Conservation (phyloP, 2,329 filamentous ascomycete genomes). For the Thelonectria olida region DNA sequence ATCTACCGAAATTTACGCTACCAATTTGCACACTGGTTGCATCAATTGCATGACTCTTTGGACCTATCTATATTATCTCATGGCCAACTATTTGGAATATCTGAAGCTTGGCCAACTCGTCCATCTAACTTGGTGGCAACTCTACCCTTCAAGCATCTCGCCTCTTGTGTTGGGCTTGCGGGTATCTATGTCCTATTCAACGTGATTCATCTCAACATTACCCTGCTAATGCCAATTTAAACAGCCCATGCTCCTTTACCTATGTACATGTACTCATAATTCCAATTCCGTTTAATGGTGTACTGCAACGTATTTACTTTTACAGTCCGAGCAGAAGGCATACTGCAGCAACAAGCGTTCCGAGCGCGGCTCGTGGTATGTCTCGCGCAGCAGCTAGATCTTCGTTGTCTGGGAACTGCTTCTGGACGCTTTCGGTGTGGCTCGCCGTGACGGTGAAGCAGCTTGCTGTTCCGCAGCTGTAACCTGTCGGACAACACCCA, state of each 20-base stretch:
- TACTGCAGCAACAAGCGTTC: slow-evolving; percentile 5
- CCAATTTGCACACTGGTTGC: not conserved
- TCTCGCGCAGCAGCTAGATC: not conserved
- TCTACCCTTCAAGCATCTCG: not conserved
- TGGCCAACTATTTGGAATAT: not conserved
- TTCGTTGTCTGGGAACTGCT: slow-evolving; percentile 54
- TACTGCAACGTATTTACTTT: not conserved
- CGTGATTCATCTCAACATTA: slow-evolving; percentile 15
- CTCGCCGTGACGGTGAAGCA: slow-evolving; percentile 68
- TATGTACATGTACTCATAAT: slow-evolving; percentile 1
- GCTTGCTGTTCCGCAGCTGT: slow-evolving; percentile 75
- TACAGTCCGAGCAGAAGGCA: slow-evolving; percentile 12
- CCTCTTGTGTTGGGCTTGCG: slow-evolving; percentile 2
- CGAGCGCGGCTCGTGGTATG: slow-evolving; percentile 23
- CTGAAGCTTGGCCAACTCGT: not conserved
- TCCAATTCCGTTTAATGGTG: slow-evolving; percentile 12
- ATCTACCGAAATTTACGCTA: not conserved
- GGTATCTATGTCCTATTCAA: slow-evolving; percentile 4
- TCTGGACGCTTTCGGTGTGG: slow-evolving; percentile 66
- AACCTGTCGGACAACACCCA: slow-evolving; percentile 86
- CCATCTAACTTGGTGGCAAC: not conserved
- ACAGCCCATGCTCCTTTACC: not conserved
- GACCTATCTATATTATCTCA: not conserved
- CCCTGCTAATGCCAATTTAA: not conserved
- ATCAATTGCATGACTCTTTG: not conserved